These are phyloP conservation scores for Monsonia emarginata DNA, from an alignment of 441 rosid genomes.

Conservation along the genomic window DNA sequence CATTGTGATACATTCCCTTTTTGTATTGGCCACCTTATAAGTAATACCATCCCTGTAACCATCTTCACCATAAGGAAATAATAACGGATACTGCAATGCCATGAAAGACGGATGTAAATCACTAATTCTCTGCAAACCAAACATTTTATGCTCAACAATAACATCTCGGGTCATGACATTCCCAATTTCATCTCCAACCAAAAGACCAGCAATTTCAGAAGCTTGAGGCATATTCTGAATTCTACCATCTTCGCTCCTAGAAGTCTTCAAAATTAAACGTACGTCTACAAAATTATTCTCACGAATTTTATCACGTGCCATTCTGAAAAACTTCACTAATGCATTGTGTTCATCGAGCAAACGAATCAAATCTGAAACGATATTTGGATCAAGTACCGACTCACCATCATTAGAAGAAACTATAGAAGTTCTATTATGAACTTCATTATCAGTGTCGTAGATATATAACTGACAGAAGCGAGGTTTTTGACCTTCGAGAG, in stretches of 20 bases:
- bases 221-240: no score
- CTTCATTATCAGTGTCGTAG: not conserved
- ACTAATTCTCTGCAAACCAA: not conserved
- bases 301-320: not conserved
- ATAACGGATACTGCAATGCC: constrained; percentile 10
- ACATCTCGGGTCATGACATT: not conserved
- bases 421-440: no score
- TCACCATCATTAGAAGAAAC: not conserved
- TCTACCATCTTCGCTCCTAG: not conserved
- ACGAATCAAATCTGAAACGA: not conserved
- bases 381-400: not conserved
- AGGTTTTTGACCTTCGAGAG: not conserved
- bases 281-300: not conserved
- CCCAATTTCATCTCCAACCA: not conserved
- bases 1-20: not conserved
- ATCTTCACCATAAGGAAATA: constrained; percentile 6
- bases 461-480: not conserved
- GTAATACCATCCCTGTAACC: not conserved
- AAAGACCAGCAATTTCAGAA: constrained; percentile 6
- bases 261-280: not conserved
- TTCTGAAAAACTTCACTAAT: not conserved
- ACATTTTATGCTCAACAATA: not conserved
- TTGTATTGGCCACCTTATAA: no score
- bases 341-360: constrained; percentile 4
- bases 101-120: not conserved